These are phyloP conservation scores for Moringa oleifera DNA, from an alignment of 345 rosid genomes.

Conservation along the genomic window DNA sequence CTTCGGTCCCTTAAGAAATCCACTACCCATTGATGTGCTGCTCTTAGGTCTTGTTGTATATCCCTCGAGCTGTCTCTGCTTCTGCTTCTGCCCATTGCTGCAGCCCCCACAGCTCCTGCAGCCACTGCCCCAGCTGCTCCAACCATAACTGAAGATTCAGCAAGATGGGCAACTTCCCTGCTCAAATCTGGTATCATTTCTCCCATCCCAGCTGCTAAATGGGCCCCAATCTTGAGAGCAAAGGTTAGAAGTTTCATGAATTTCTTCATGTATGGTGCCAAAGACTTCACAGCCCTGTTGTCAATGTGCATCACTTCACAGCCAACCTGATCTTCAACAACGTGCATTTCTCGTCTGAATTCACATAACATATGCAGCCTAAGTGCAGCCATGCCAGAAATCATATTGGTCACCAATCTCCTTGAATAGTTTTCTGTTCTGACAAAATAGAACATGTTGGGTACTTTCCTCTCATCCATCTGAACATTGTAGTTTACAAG, in stretches of 20 bases:
- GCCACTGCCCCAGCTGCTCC: slow-evolving; percentile 84
- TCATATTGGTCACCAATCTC: slow-evolving; percentile 62
- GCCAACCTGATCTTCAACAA: slow-evolving; percentile 81
- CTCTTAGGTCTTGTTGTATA: slow-evolving; percentile 59
- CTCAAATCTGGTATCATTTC: slow-evolving; percentile 91
- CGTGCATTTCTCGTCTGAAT: slow-evolving; percentile 83
- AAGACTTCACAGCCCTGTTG: slow-evolving; percentile 54
- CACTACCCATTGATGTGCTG: slow-evolving; percentile 88
- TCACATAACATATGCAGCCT: slow-evolving; percentile 91
- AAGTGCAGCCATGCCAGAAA: slow-evolving; percentile 81
- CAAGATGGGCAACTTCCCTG: slow-evolving; percentile 67
- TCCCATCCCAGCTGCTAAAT: slow-evolving; percentile 91
- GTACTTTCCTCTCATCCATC: slow-evolving; percentile 84
- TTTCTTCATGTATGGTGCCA: slow-evolving; percentile 82
- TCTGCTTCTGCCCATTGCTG: slow-evolving; percentile 49
- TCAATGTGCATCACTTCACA: slow-evolving; percentile 91
- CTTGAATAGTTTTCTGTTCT: slow-evolving; percentile 84
- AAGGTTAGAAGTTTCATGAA: slow-evolving; percentile 86
- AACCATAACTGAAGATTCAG: slow-evolving; percentile 51
- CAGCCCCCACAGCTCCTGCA: slow-evolving; percentile 59
- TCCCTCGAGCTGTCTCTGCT: slow-evolving; percentile 28
- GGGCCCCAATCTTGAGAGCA: slow-evolving; percentile 89
- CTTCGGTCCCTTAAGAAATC: slow-evolving; percentile 74
- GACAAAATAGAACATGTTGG: slow-evolving; percentile 82
- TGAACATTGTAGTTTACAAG: slow-evolving; percentile 82